Conservation (phyloP, 148 eudicot species). For the Nyssa sinensis region DNA sequence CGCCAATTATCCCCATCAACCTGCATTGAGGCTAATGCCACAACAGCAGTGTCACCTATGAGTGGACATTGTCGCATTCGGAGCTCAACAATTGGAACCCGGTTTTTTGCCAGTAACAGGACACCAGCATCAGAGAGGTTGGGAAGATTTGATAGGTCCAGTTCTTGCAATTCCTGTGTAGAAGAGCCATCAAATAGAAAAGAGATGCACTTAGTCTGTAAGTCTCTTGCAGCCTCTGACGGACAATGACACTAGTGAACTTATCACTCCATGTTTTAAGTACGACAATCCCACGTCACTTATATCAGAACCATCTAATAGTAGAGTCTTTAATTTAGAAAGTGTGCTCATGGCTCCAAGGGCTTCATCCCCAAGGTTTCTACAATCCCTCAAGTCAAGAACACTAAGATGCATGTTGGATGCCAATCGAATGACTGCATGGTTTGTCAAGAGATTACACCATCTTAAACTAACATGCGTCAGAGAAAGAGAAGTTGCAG, state of each 20-base stretch:
- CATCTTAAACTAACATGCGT: slow-evolving; percentile 88
- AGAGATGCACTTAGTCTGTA: slow-evolving; percentile 74
- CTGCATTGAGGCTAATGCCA: slow-evolving; percentile 92
- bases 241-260: slow-evolving; percentile 59
- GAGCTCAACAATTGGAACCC: slow-evolving; percentile 64
- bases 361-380: slow-evolving; percentile 86
- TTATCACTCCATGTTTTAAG: slow-evolving; percentile 45
- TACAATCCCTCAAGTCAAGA: slow-evolving; percentile 89
- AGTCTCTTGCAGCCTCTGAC: slow-evolving; percentile 94
- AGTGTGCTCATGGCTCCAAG: slow-evolving; percentile 59
- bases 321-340: slow-evolving; percentile 56
- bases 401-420: slow-evolving; percentile 63
- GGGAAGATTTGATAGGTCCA: slow-evolving; percentile 88
- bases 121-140: slow-evolving; percentile 73
- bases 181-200: slow-evolving; percentile 55
- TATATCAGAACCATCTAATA: slow-evolving; percentile 81
- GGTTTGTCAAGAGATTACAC: slow-evolving; percentile 86
- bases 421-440: slow-evolving; percentile 54
- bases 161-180: slow-evolving; percentile 56
- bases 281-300: slow-evolving; percentile 69
- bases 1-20: slow-evolving; percentile 67
- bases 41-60: slow-evolving; percentile 82
- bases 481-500: slow-evolving; percentile 78
- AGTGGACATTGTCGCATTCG: slow-evolving; percentile 90
- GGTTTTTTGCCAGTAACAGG: slow-evolving; percentile 70